Conservation (phyloP, 805 yeast genomes). For the Monosporozyma yasuniensis region DNA sequence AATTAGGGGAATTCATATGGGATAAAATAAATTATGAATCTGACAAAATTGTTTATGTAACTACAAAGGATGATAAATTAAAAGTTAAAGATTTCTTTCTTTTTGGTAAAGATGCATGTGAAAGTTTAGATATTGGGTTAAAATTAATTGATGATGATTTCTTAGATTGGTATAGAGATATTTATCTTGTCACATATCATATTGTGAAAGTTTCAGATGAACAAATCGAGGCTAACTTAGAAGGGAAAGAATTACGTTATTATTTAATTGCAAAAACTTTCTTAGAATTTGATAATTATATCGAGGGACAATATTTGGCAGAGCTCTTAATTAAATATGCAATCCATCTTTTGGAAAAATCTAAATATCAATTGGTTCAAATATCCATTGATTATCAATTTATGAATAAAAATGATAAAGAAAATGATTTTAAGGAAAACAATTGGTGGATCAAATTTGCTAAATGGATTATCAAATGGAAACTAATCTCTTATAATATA, state of each 20-base stretch:
- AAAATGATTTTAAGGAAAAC: slow-evolving; percentile 1
- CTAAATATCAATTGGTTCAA: slow-evolving; percentile 34
- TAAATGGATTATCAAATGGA: slow-evolving; percentile 31
- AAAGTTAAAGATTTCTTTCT: slow-evolving; percentile 22
- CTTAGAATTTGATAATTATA: slow-evolving; percentile 30
- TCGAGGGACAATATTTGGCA: slow-evolving; percentile 34
- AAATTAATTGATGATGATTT: slow-evolving; percentile 27
- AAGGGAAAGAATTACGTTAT: slow-evolving; percentile 20
- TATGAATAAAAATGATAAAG: slow-evolving; percentile 3
- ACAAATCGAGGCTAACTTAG: slow-evolving; percentile 13
- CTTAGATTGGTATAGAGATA: slow-evolving; percentile 18
- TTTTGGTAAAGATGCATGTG: slow-evolving; percentile 8
- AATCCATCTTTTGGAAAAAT: slow-evolving; percentile 29
- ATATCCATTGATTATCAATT: slow-evolving; percentile 30
- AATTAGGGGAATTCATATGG: slow-evolving; percentile 32
- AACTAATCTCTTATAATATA: slow-evolving; percentile 33
- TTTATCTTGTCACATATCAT: slow-evolving; percentile 20
- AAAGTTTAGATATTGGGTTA: slow-evolving; percentile 19
- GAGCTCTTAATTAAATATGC: slow-evolving; percentile 28
- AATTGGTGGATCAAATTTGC: slow-evolving; percentile 31
- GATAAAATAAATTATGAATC: slow-evolving; percentile 31
- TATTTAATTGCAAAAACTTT: slow-evolving; percentile 29
- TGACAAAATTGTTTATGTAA: slow-evolving; percentile 27
- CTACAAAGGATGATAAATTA: slow-evolving; percentile 13
- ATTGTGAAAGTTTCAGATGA: slow-evolving; percentile 11